Evolutionary conservation across 2,329 filamentous ascomycete genomes (phyloP).

Genomic region (Hymenoscyphus occultus): DNA sequence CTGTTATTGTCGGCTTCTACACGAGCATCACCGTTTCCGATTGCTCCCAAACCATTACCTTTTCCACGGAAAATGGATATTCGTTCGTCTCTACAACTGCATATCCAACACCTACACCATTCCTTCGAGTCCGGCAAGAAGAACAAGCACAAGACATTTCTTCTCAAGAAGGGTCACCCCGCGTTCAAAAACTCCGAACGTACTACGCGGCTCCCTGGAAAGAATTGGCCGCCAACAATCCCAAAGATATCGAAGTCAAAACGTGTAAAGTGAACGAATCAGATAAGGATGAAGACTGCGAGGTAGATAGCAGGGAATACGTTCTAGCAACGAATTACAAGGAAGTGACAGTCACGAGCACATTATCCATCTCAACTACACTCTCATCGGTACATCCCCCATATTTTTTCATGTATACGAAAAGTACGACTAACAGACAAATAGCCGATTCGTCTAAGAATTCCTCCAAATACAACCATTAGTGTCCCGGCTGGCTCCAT

Average conservation of each 20-base stretch:
- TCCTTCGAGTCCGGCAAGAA: slow-evolving; percentile 3
- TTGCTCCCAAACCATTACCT: slow-evolving; percentile 30
- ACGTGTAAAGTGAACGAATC: slow-evolving; percentile 20
- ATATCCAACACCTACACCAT: slow-evolving; percentile 1
- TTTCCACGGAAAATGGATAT: slow-evolving; percentile 29
- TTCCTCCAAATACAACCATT: slow-evolving; percentile 13
- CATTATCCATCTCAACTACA: slow-evolving; percentile 22
- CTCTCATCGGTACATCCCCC: slow-evolving; percentile 21
- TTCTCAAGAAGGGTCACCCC: slow-evolving; percentile 3
- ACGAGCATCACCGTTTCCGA: slow-evolving; percentile 26
- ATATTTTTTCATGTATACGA: not conserved
- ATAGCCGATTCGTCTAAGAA: not conserved
- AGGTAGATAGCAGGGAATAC: slow-evolving; percentile 27
- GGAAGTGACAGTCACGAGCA: slow-evolving; percentile 23
- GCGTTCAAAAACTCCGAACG: slow-evolving; percentile 26
- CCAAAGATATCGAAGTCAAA: slow-evolving; percentile 23
- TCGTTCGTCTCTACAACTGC: slow-evolving; percentile 21
- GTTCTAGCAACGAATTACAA: slow-evolving; percentile 21
- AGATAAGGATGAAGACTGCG: slow-evolving; percentile 15
- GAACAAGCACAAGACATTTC: not conserved
- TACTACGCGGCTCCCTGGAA: slow-evolving; percentile 32
- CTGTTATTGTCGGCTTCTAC: slow-evolving; percentile 28
- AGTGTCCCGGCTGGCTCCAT: slow-evolving; percentile 18
- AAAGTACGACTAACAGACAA: not conserved
- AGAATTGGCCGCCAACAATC: slow-evolving; percentile 24